Evolutionary conservation across 306 rosid genomes (phyloP).

Genomic region (Neltuma alba): DNA sequence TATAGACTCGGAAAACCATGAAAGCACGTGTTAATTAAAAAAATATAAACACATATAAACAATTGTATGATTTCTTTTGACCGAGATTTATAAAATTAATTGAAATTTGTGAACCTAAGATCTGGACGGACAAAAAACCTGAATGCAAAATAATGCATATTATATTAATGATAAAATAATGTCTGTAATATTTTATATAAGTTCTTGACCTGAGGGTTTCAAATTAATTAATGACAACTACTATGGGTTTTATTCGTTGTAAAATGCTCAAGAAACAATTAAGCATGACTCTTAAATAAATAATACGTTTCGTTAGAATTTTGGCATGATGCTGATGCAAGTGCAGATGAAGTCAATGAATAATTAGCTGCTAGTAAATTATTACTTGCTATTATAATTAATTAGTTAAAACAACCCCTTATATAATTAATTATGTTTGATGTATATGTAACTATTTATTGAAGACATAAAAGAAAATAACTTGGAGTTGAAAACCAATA

Average conservation of each 20-base stretch:
- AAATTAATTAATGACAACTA: no score
- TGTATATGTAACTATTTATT: no score
- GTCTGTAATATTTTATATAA: neutral
- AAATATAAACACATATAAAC: neutral
- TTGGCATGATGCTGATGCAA: no score
- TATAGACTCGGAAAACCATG: neutral
- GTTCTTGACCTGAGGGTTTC: no score
- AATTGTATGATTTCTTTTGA: neutral
- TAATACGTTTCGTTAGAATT: no score
- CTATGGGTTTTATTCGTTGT: neutral
- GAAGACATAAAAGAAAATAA: no score
- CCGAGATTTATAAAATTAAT: neutral
- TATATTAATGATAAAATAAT: neutral
- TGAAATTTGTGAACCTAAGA: neutral
- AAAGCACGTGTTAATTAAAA: neutral
- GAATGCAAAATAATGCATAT: neutral
- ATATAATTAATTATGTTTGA: no score
- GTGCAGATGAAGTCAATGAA: neutral
- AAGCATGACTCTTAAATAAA: neutral
- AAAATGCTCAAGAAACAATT: neutral
- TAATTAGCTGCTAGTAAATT: neutral
- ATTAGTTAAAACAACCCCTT: neutral
- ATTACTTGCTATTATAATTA: neutral
- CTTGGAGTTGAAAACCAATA: no score
- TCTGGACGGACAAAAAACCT: neutral